Conservation (phyloP, 108 stramenopile species). For the Stephanodiscus triporus region DNA sequence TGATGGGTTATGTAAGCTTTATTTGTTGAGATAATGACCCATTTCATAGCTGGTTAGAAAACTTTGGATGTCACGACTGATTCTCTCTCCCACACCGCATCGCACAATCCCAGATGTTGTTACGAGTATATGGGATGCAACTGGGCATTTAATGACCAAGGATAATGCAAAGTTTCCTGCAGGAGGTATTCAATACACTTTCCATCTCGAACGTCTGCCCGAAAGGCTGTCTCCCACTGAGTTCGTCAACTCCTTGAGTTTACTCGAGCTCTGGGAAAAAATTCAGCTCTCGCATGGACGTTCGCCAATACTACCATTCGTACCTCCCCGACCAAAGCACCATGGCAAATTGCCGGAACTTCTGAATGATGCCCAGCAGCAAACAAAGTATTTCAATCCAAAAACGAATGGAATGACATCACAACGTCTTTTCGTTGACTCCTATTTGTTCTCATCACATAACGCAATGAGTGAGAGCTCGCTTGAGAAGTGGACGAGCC, state of each 20-base stretch:
- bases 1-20: slow-evolving; percentile 33
- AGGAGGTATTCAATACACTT: slow-evolving; percentile 34
- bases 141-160: slow-evolving; percentile 2
- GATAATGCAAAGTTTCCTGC: slow-evolving; percentile 6
- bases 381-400: neutral
- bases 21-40: neutral
- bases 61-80: neutral
- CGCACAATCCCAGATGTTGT: slow-evolving; percentile 15
- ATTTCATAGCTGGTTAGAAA: neutral
- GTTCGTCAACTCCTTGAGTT: neutral
- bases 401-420: neutral
- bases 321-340: neutral
- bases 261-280: neutral
- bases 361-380: neutral
- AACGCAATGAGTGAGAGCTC: neutral
- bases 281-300: slow-evolving; percentile 18
- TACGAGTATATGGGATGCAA: slow-evolving; percentile 15
- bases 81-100: neutral
- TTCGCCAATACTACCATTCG: neutral
- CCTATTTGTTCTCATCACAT: too few relatives aligned
- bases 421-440: neutral
- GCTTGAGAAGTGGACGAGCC: neutral
- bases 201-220: slow-evolving; percentile 26
- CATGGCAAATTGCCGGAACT: neutral
- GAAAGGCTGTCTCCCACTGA: neutral